Percentiles rank a stretch among this genome's conserved stretches.
phyloP scores from a whole-genome alignment of 768 basidiomycete genomes.

The Sporobolomyces roseus region DNA sequence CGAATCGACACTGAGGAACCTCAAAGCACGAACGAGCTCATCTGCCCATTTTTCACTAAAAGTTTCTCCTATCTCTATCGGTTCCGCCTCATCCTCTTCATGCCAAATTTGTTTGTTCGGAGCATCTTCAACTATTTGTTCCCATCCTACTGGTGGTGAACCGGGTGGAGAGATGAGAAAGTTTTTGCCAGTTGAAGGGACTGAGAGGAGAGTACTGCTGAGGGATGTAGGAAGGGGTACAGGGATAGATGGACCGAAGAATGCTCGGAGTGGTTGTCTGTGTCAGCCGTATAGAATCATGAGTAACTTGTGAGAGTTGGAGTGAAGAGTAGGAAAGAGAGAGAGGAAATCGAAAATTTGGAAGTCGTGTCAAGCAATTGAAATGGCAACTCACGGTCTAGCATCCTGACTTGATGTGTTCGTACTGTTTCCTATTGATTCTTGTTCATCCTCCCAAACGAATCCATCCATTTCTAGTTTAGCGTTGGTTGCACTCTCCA shows the following conservation, averaged over 20 bases:
- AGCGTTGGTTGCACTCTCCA: conserved; percentile 64
- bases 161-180: conserved; percentile 98
- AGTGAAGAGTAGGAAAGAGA: conserved; percentile 7
- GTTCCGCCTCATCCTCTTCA: conserved; percentile 18
- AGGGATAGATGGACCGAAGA: conserved; percentile 47
- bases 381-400: neutral
- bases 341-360: conserved; percentile 26
- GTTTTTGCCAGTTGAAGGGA: conserved; percentile 80
- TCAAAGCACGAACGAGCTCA: conserved; percentile 76
- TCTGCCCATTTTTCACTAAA: conserved; percentile 55
- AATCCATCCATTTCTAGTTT: conserved; percentile 53
- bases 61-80: conserved; percentile 12
- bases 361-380: neutral
- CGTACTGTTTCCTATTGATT: conserved; percentile 53
- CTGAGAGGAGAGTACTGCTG: conserved; percentile 58
- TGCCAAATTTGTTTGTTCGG: conserved; percentile 71
- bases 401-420: too few species aligned
- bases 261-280: conserved; percentile 61
- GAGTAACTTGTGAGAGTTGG: neutral
- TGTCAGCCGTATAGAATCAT: too few species aligned
- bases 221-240: conserved; percentile 47
- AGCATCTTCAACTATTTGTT: conserved; percentile 80
- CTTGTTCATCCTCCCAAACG: conserved; percentile 44
- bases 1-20: conserved; percentile 58
- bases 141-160: conserved; percentile 96